A percentile compares a stretch with the other conserved stretches of the same genome.
Evolutionary conservation across 805 yeast species (phyloP).

Genomic region (Pachysolen tannophilus): DNA sequence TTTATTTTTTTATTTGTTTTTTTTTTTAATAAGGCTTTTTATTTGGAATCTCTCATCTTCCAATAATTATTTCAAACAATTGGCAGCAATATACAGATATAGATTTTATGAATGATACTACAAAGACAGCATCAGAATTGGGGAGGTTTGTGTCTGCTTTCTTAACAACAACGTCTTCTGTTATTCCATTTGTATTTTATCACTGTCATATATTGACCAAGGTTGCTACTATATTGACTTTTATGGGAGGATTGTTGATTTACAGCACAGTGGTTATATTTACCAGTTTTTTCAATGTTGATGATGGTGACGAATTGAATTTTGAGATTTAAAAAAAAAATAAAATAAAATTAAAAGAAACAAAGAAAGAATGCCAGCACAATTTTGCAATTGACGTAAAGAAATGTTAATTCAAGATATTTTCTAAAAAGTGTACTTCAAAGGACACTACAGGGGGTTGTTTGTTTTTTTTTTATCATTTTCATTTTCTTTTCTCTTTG

Average conservation of each 20-base stretch:
- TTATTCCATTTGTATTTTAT: constrained; percentile 58
- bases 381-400: no score
- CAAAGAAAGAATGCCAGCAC: no score
- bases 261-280: constrained; percentile 80
- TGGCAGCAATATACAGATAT: constrained; percentile 1
- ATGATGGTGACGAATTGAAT: constrained; percentile 27
- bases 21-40: constrained; percentile 34
- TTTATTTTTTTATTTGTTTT: background rate
- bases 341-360: no score
- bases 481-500: no score
- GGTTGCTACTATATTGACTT: constrained; percentile 68
- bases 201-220: constrained; percentile 68
- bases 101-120: constrained; percentile 56
- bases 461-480: no score
- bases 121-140: constrained; percentile 42
- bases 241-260: constrained; percentile 73
- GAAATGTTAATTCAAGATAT: no score
- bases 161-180: constrained; percentile 37
- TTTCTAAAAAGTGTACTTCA: no score
- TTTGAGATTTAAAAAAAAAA: constrained; percentile 16
- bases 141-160: constrained; percentile 78
- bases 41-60: constrained; percentile 64
- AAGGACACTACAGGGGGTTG: no score
- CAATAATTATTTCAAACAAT: constrained; percentile 41
- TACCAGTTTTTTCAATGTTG: constrained; percentile 64